Evolutionary conservation across 2,329 filamentous ascomycete species (phyloP), one percentile per base, ranked within the genome.

Genomic region (Colletotrichum destructivum): DNA sequence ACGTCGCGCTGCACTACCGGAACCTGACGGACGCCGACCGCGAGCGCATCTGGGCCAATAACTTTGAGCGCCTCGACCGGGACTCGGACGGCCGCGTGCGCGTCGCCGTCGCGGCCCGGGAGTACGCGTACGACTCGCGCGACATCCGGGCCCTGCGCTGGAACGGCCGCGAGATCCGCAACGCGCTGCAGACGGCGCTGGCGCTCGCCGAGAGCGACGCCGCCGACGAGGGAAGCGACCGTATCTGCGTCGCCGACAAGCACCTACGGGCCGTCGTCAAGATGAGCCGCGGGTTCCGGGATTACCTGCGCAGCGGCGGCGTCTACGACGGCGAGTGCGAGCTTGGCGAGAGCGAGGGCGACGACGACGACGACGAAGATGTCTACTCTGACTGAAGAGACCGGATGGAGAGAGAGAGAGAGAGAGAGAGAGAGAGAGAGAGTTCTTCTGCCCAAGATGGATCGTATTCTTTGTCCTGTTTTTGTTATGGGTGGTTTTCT

Each of bases 151-250:
- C 73, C 1, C 26, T 77, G 49, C 61, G 74, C 40, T 75, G 74
- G 75, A 78, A 78, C 47, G 78, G 78, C 0, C 52, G 77, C 1
- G 77, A 79, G 52, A 79, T 79, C 9, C 82, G 85, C 54, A 81
- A 82, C 72, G 76, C 76, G n/a, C 78, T 82, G 44, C 79, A 81
- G 66, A 80, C 77, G 0, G 80, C 79, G 0, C 78, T 82, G 0
- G 77, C 79, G 0, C 69, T 81, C 1, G 77, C 77, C 4, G 77
- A 79, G 61, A 76, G 75, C 31, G 73, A 76, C 6, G 73, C 70
- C 6, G 73, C 75, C 4, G 55, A 73, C 15, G 75, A 75, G 31
- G 63, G 62, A 2, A 59, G 69, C 16, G 75, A 72, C 1, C 70
- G 71, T 1, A 66, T 77, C 7, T 49, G 71, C 8, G 65, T 77